Evolutionary conservation across 2,329 filamentous ascomycete species (phyloP).

Genomic region (Dactylellina cionopaga): DNA sequence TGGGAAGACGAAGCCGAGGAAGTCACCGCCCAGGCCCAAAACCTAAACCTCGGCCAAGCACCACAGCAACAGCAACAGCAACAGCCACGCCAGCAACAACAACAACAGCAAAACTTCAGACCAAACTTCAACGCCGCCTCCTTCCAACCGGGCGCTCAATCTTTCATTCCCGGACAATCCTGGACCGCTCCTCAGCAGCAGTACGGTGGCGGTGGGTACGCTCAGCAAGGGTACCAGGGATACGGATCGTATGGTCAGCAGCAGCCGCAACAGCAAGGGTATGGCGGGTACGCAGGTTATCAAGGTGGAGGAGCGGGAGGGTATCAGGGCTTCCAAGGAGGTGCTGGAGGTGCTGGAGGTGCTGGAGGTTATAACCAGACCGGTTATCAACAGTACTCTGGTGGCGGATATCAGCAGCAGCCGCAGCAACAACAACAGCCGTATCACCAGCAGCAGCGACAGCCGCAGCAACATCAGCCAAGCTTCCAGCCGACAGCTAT

Average conservation of each 20-base stretch:
- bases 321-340: slow-evolving; percentile 58
- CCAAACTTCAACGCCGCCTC: slow-evolving; percentile 61
- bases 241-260: slow-evolving; percentile 58
- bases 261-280: slow-evolving; percentile 62
- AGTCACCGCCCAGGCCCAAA: slow-evolving; percentile 76
- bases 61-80: slow-evolving; percentile 79
- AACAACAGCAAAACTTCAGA: slow-evolving; percentile 58
- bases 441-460: slow-evolving; percentile 35
- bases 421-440: slow-evolving; percentile 63
- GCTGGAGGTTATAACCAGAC: not conserved
- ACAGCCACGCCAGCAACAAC: slow-evolving; percentile 68
- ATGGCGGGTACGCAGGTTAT: slow-evolving; percentile 64
- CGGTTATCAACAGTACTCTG: no score
- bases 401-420: slow-evolving; percentile 63
- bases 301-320: slow-evolving; percentile 62
- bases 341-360: slow-evolving; percentile 44
- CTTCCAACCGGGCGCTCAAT: slow-evolving; percentile 74
- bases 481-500: slow-evolving; percentile 69
- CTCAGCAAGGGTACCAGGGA: slow-evolving; percentile 64
- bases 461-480: slow-evolving; percentile 62
- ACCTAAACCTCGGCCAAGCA: slow-evolving; percentile 76
- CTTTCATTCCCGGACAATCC: slow-evolving; percentile 76
- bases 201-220: slow-evolving; percentile 63
- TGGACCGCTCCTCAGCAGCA: slow-evolving; percentile 68
- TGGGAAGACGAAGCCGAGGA: slow-evolving; percentile 80